A percentile compares a stretch with the other conserved stretches of the same genome.
Evolutionary conservation across 305 asterid species (phyloP).

Genomic region (Solanum chacoense): DNA sequence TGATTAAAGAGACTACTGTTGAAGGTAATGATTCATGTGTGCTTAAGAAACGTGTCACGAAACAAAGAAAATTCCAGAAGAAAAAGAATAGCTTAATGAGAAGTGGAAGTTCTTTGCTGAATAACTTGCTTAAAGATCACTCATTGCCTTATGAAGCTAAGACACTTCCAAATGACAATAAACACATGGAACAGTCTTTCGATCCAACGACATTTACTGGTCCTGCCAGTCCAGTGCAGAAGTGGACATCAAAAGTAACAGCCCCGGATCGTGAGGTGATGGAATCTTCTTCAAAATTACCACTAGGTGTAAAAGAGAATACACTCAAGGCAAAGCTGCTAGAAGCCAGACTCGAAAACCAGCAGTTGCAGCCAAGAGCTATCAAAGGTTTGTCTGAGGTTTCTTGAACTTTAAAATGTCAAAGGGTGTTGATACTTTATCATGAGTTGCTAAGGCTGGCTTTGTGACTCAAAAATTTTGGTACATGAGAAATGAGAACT

Average conservation of each 20-base stretch:
- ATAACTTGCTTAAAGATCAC: constrained; percentile 4
- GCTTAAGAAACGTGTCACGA: constrained; percentile 1
- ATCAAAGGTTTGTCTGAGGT: constrained; percentile 20
- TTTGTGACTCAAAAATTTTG: neutral
- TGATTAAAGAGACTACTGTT: neutral
- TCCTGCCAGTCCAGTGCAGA: constrained; percentile 45
- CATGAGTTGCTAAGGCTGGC: neutral
- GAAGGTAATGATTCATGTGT: neutral
- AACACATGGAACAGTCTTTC: constrained; percentile 18
- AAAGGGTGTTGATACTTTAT: neutral
- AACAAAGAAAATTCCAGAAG: neutral
- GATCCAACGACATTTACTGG: constrained; percentile 37
- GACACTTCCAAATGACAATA: constrained; percentile 9
- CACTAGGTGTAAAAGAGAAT: constrained; percentile 30
- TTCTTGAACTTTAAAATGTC: neutral
- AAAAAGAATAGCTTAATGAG: constrained; percentile 2
- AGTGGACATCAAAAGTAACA: constrained; percentile 45
- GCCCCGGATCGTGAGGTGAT: constrained; percentile 17
- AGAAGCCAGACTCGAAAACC: constrained; percentile 64
- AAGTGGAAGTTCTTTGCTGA: constrained; percentile 5
- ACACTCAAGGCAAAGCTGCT: constrained; percentile 74
- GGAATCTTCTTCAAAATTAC: constrained; percentile 32
- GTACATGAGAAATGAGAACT: neutral
- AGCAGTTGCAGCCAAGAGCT: constrained; percentile 28
- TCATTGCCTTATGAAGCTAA: constrained; percentile 12